phyloP scores from a whole-genome alignment of 2,329 filamentous ascomycete species.

The Decorospora gaudefroyi region DNA sequence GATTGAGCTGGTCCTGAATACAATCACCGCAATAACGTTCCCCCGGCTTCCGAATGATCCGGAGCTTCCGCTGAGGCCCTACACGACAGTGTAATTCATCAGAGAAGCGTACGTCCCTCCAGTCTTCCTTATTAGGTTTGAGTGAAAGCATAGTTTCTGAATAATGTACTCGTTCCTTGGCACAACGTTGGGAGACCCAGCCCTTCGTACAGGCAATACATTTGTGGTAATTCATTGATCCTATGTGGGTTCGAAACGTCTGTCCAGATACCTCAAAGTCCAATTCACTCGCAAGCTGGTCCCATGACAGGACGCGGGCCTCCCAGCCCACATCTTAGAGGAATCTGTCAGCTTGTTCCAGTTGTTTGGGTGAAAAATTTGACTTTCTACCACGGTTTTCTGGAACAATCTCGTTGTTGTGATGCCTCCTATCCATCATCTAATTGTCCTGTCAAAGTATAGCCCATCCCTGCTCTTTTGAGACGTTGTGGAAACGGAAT shows the following conservation, averaged over 20 bases:
- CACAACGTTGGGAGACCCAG: conserved; percentile 1
- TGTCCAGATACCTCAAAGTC: not conserved
- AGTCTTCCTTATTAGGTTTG: not conserved
- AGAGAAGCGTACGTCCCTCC: not conserved
- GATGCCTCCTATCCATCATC: conserved; percentile 1
- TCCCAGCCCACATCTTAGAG: conserved; percentile 11
- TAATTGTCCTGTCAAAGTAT: conserved; percentile 7
- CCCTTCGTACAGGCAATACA: conserved; percentile 12
- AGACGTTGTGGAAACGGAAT: conserved; percentile 5
- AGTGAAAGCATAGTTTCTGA: not conserved
- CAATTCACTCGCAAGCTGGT: conserved; percentile 2
- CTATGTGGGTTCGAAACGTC: conserved; percentile 1
- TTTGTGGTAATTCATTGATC: conserved; percentile 10
- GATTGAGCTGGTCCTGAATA: no score
- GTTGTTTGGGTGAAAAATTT: conserved; percentile 1
- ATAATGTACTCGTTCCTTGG: not conserved
- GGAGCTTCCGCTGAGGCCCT: conserved; percentile 6
- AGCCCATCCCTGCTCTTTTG: conserved; percentile 1
- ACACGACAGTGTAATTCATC: not conserved
- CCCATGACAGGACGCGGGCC: conserved; percentile 5
- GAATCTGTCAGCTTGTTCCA: conserved; percentile 4
- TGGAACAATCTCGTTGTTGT: not conserved
- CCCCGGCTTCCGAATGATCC: conserved; percentile 9
- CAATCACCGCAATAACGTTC: no score
- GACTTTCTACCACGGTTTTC: conserved; percentile 2